Conservation (phyloP, 2,329 filamentous ascomycete genomes). For the Phyllosticta capitalensis region DNA sequence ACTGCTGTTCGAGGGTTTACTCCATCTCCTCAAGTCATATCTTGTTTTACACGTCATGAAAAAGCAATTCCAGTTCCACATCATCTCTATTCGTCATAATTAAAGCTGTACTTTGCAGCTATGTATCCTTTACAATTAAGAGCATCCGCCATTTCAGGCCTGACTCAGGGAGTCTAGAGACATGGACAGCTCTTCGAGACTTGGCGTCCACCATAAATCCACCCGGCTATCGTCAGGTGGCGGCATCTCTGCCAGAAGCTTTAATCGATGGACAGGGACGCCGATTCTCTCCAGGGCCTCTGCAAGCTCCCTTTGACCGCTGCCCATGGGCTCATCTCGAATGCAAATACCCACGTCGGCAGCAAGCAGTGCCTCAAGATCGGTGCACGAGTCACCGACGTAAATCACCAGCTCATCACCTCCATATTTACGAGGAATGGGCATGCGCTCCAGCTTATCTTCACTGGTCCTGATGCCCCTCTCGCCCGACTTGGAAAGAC, state of each 20-base stretch:
- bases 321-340: constrained; percentile 28
- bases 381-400: constrained; percentile 39
- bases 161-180: not conserved
- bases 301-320: constrained; percentile 24
- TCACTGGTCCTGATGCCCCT: constrained; percentile 28
- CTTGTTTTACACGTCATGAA: not conserved
- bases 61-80: not conserved
- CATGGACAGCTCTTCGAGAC: not conserved
- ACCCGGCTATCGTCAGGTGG: constrained; percentile 2
- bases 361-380: constrained; percentile 36
- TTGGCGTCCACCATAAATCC: constrained; percentile 1
- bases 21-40: not conserved
- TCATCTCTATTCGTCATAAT: not conserved
- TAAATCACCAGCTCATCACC: constrained; percentile 26
- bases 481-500: constrained; percentile 12
- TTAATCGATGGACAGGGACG: constrained; percentile 14
- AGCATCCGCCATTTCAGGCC: not conserved
- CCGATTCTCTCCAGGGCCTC: constrained; percentile 25
- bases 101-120: not conserved
- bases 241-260: constrained; percentile 7
- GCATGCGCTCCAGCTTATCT: constrained; percentile 30
- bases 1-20: not conserved
- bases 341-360: constrained; percentile 40
- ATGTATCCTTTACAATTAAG: not conserved
- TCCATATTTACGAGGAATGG: constrained; percentile 11